Conservation (phyloP, 345 rosid species). For the Excoecaria cochinchinensis region DNA sequence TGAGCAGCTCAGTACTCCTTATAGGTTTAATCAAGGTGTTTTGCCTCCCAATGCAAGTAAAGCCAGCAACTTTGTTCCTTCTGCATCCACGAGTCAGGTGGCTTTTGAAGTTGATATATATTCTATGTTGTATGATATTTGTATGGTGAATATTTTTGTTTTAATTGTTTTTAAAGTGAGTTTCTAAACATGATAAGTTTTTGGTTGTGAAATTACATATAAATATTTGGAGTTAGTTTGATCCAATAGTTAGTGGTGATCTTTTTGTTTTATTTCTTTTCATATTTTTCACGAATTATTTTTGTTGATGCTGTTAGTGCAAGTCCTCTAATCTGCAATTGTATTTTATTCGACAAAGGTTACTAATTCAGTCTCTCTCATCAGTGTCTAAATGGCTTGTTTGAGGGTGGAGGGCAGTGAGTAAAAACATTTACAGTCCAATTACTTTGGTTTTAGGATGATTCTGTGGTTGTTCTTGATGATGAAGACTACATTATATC, state of each 20-base stretch:
- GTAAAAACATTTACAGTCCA: neutral
- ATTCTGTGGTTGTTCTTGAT: constrained; percentile 1
- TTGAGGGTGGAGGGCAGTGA: neutral
- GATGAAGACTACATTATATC: neutral
- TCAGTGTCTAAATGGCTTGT: neutral
- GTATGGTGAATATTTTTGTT: neutral
- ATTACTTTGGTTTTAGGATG: neutral
- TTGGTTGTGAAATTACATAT: constrained; percentile 3
- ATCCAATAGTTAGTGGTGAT: neutral
- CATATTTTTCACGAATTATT: neutral
- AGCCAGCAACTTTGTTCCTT: constrained; percentile 37
- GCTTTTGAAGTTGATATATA: neutral
- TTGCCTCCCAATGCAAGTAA: constrained; percentile 38
- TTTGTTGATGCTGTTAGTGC: neutral
- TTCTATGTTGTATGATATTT: neutral
- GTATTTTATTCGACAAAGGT: neutral
- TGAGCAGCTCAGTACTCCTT: constrained; percentile 85
- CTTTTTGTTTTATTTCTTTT: neutral
- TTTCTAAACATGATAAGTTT: neutral
- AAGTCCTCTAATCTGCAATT: neutral
- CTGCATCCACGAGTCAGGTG: constrained; percentile 66
- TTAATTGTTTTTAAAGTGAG: neutral
- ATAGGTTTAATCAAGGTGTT: constrained; percentile 53
- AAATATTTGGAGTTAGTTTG: neutral
- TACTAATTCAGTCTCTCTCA: neutral